These are phyloP conservation scores for Anisogramma anomala DNA, from an alignment of 2,329 filamentous ascomycete species.

Conservation along the genomic window DNA sequence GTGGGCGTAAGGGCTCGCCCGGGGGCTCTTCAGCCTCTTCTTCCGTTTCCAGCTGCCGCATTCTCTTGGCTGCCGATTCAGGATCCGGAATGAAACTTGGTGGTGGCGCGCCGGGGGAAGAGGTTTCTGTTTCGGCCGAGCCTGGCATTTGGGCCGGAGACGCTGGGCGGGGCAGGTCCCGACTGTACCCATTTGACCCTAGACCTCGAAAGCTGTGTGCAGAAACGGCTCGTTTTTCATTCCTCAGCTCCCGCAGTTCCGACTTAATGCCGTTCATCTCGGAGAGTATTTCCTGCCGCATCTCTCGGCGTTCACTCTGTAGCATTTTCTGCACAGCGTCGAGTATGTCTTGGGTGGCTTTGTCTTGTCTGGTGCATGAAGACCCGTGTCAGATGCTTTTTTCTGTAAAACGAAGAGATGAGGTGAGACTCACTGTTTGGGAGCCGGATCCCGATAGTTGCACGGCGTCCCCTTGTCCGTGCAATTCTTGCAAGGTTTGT, in stretches of 20 bases:
- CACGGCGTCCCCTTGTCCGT: constrained; percentile 75
- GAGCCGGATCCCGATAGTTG: constrained; percentile 81
- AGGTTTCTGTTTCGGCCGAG: constrained; percentile 2
- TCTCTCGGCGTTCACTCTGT: constrained; percentile 13
- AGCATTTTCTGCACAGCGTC: constrained; percentile 38
- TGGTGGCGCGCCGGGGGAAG: constrained; percentile 6
- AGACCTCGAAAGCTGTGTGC: constrained; percentile 3
- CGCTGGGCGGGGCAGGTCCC: constrained; percentile 1
- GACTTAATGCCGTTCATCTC: constrained; percentile 25
- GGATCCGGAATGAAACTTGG: constrained; percentile 8
- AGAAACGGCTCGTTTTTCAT: constrained; percentile 1
- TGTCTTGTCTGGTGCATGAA: constrained; percentile 37
- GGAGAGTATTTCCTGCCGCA: constrained; percentile 18
- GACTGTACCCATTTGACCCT: background rate
- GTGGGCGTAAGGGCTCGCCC: constrained; percentile 34
- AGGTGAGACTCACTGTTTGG: constrained; percentile 84
- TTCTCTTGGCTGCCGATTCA: constrained; percentile 19
- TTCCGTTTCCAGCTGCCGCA: constrained; percentile 23
- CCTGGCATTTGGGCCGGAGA: constrained; percentile 6
- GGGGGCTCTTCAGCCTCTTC: constrained; percentile 21
- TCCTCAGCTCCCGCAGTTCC: constrained; percentile 14
- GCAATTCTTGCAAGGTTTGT: constrained; percentile 73
- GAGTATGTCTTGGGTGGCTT: constrained; percentile 48
- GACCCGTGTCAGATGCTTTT: background rate
- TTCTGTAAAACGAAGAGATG: no score